phyloP scores from a whole-genome alignment of 192 early-diverging fungal species.

The Podila epicladia region DNA sequence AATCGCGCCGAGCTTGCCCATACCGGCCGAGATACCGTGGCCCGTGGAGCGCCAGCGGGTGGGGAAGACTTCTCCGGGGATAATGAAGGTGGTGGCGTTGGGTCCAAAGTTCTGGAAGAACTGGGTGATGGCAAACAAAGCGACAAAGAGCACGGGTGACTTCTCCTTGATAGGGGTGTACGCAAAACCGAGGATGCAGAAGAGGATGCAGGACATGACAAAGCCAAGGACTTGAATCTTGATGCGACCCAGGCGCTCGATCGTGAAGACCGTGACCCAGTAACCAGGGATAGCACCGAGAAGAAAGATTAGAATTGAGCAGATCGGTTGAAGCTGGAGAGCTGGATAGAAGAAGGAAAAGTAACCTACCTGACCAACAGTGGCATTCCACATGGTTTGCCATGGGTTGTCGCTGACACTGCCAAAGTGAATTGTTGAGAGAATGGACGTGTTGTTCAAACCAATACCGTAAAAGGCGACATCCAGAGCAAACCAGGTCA shows the following conservation, averaged over 20 bases:
- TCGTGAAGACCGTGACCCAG: conserved; percentile 89
- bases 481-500: conserved; percentile 75
- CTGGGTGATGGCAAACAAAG: conserved; percentile 71
- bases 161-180: conserved; percentile 66
- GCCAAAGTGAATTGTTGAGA: conserved; percentile 20
- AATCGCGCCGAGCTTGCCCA: conserved; percentile 73
- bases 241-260: conserved; percentile 74
- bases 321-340: neutral
- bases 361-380: conserved; percentile 18
- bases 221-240: conserved; percentile 37
- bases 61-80: conserved; percentile 72
- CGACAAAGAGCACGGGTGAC: conserved; percentile 66
- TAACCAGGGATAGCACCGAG: conserved; percentile 65
- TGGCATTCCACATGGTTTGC: conserved; percentile 30
- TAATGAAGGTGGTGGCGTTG: conserved; percentile 84
- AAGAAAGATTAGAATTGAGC: neutral
- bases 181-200: conserved; percentile 72
- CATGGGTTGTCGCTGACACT: conserved; percentile 6
- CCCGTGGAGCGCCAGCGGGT: conserved; percentile 70
- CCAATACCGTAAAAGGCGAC: conserved; percentile 60
- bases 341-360: neutral
- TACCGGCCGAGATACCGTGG: conserved; percentile 71
- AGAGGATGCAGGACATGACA: conserved; percentile 37
- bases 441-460: conserved; percentile 48
- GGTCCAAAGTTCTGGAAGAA: conserved; percentile 96